These are phyloP conservation scores for Bondarzewia mesenterica DNA, from an alignment of 1,284 basidiomycete species.

Conservation along the genomic window DNA sequence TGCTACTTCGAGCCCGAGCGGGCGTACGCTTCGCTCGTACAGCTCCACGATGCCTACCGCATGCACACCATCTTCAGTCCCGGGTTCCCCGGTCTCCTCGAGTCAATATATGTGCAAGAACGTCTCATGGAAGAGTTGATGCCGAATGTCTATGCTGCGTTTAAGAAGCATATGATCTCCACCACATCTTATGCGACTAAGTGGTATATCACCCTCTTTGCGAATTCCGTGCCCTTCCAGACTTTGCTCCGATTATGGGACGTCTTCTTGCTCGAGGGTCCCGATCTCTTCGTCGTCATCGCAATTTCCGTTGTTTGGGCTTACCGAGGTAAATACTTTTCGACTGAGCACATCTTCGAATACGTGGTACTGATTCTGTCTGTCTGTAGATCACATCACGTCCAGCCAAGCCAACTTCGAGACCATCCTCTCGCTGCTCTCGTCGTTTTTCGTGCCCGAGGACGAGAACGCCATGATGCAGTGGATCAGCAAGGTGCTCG, in stretches of 20 bases:
- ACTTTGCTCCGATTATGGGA: constrained; percentile 95
- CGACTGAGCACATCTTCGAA: neutral
- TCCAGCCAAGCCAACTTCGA: constrained; percentile 80
- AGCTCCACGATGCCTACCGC: constrained; percentile 81
- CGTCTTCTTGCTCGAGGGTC: constrained; percentile 83
- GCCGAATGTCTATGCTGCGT: constrained; percentile 81
- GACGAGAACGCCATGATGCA: constrained; percentile 73
- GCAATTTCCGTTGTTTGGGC: constrained; percentile 88
- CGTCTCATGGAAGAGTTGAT: constrained; percentile 76
- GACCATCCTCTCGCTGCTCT: constrained; percentile 80
- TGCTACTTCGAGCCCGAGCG: constrained; percentile 90
- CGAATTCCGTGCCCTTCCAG: constrained; percentile 94
- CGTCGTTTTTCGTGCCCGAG: constrained; percentile 87
- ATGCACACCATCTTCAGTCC: constrained; percentile 89
- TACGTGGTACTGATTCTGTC: neutral
- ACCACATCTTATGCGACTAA: constrained; percentile 96
- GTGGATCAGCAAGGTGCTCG: constrained; percentile 75
- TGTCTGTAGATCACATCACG: constrained; percentile 61
- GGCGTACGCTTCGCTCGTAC: constrained; percentile 78
- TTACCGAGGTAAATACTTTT: constrained; percentile 55
- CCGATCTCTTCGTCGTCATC: constrained; percentile 81
- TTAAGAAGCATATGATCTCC: constrained; percentile 83
- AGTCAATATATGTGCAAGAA: constrained; percentile 93
- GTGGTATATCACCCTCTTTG: constrained; percentile 98
- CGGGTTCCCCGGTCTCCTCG: constrained; percentile 93